Base-by-base conservation (phyloP, 2,329 filamentous ascomycete genomes). In the Neopestalotiopsis sp. region DNA sequence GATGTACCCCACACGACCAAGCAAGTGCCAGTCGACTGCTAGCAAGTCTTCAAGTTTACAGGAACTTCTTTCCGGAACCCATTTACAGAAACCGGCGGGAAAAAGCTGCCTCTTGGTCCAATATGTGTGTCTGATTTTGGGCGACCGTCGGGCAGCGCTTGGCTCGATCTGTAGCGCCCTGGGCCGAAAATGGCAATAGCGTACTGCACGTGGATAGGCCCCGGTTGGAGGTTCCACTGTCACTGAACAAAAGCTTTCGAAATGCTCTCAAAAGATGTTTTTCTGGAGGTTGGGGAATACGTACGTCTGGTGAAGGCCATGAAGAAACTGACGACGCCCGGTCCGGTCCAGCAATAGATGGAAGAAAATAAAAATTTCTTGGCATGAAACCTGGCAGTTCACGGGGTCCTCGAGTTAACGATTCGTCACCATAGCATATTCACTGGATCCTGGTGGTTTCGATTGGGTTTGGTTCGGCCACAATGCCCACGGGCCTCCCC, bases 391-490 rank as follows among this genome's bases (percentile, higher is more conserved):
- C 59, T 62, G 59, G 32, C 59, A 42, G 9, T 56, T 59, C 57
- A 34, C 59, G 14, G 59, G 38, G 45, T 20, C 61, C 40, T 28
- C 20, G 42, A 49, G 61, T 49, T 53, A 20, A 38, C 61, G 34
- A 64, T 20, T 64, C 61, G 61, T 64, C 61, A 64, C 61, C 61
- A 17, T 9, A 38, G 34, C 17, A 53, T 53, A 53, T 53, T 53
- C 45, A 20, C 45, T 32, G 38, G 32, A 64, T 64, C 42, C 42
- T 32, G 40, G 42, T 49, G 61, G 38, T 64, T 40, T 64, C 28
- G 38, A 64, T 64, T 64, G 61, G 61, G 40, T 40, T 53, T 64
- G 61, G 61, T 64, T 53, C 42, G n/a, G 40, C 42, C 61, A 64
- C 61, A 28, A 64, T 53, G 38, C 61, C 40, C 61, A 64, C 61